A percentile compares a stretch with the other conserved stretches of the same genome.
Conservation (phyloP, 2,329 filamentous ascomycete genomes). For the Chaetomiaceae sp. region DNA sequence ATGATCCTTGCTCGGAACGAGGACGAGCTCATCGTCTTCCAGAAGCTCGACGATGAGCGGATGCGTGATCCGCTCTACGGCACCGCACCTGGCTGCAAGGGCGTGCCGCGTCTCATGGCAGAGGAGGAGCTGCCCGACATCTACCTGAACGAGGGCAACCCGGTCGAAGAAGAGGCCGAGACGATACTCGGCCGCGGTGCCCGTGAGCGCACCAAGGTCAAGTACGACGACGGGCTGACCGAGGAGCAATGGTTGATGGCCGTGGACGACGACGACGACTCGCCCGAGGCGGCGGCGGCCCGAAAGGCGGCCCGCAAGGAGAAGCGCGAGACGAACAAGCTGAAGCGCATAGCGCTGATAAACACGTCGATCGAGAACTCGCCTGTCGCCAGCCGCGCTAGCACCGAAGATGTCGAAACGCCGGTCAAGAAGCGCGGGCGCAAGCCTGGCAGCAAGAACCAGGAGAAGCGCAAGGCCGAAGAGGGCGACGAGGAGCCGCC, state of each 20-base stretch:
- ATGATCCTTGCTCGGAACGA: conserved; percentile 87
- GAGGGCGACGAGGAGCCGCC: conserved; percentile 71
- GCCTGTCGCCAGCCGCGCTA: conserved; percentile 71
- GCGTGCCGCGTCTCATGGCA: conserved; percentile 70
- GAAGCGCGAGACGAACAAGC: conserved; percentile 69
- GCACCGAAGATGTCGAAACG: conserved; percentile 72
- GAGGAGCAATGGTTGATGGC: conserved; percentile 99
- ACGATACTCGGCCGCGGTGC: conserved; percentile 76
- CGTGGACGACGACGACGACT: conserved; percentile 93
- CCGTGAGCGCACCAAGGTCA: conserved; percentile 87
- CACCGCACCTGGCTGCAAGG: conserved; percentile 53
- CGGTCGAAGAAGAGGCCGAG: conserved; percentile 75
- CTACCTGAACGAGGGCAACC: conserved; percentile 81
- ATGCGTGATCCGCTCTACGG: conserved; percentile 64
- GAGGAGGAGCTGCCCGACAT: conserved; percentile 91
- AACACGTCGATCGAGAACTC: conserved; percentile 54
- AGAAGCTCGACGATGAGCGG: conserved; percentile 74
- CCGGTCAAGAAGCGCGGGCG: conserved; percentile 77
- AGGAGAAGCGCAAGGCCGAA: conserved; percentile 83
- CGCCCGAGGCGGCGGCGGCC: conserved; percentile 84
- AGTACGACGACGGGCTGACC: conserved; percentile 94
- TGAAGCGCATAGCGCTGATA: conserved; percentile 46
- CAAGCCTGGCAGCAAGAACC: conserved; percentile 61
- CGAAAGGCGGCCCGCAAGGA: conserved; percentile 83
- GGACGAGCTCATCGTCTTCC: conserved; percentile 70